Evolutionary conservation across 805 yeast genomes (phyloP).

Genomic region (Hanseniaspora lachancei): DNA sequence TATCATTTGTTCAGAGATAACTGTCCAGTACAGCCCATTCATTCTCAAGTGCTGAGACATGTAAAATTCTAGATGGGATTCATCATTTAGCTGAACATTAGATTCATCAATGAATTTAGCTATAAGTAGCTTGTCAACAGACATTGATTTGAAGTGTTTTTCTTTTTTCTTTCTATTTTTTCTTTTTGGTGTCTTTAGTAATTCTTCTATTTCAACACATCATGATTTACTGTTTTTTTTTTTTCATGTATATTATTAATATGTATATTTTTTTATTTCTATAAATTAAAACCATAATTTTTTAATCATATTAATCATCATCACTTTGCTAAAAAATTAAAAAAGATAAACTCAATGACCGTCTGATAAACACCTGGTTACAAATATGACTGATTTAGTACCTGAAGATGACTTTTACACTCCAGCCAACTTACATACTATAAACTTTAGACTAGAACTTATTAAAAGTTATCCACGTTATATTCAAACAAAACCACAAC

Average conservation of each 20-base stretch:
- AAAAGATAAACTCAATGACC: background rate
- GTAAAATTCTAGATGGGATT: slow-evolving; percentile 41
- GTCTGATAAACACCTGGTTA: background rate
- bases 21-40: slow-evolving; percentile 91
- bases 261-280: background rate
- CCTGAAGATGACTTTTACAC: slow-evolving; percentile 62
- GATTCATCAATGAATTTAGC: background rate
- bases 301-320: background rate
- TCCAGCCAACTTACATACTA: slow-evolving; percentile 50
- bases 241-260: background rate
- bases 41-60: slow-evolving; percentile 76
- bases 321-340: no score
- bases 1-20: slow-evolving; percentile 45
- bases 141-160: slow-evolving; percentile 2
- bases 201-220: no score
- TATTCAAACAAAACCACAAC: background rate
- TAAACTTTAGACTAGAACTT: slow-evolving; percentile 39
- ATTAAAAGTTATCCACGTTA: slow-evolving; percentile 23
- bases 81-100: background rate
- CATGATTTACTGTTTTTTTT: background rate
- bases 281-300: background rate
- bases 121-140: slow-evolving; percentile 21
- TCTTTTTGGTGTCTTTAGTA: background rate
- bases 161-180: no score
- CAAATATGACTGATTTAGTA: background rate